Evolutionary conservation across 306 rosid genomes (phyloP), one percentile per base, ranked within the genome.

Genomic region (Castanea sativa): DNA sequence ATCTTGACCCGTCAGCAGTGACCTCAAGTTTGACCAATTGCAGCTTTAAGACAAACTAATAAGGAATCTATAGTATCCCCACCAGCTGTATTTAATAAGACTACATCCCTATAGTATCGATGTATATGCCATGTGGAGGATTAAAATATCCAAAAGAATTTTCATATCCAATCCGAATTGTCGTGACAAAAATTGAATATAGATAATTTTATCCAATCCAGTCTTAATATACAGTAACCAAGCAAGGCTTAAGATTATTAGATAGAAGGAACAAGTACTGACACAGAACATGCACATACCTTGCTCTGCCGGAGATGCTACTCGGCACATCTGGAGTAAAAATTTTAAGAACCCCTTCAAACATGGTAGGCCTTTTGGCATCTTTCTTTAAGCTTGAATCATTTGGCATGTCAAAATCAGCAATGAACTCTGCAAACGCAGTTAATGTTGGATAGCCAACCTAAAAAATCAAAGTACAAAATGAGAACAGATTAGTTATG

Each of bases 251-350:
- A 20, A n/a, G 65, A 21, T n/a, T 58, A 58, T 25, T 58, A 7
- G 0, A 19, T 19, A 58, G 51, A 43, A 20, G 41, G 21, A 16
- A 71, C 38, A 49, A 14, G 38, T 3, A 51, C 21, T 51, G 59
- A 71, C 10, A 60, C 41, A 73, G 21, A 59, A 43, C 23, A 29
- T 23, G 69, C 52, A 87, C 92, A 86, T 83, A 96, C 99, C 99
- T 96, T 87, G 96, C 93, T 82, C 98, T 87, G 81, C 99, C 92
- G 23, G 90, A 84, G 55, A 90, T 79, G 81, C 87, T 83, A 69
- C 88, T 81, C 65, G 90, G 83, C 74, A 96, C 80, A 79, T 93
- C 98, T 1, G 98, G 97, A 38, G 96, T 85, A 82, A 96, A 93
- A 9, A 55, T 83, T 78, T 90, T 89, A 20, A 96, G 84, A 86